Conservation (phyloP, 1,284 basidiomycete species). For the Athelia sp. region DNA sequence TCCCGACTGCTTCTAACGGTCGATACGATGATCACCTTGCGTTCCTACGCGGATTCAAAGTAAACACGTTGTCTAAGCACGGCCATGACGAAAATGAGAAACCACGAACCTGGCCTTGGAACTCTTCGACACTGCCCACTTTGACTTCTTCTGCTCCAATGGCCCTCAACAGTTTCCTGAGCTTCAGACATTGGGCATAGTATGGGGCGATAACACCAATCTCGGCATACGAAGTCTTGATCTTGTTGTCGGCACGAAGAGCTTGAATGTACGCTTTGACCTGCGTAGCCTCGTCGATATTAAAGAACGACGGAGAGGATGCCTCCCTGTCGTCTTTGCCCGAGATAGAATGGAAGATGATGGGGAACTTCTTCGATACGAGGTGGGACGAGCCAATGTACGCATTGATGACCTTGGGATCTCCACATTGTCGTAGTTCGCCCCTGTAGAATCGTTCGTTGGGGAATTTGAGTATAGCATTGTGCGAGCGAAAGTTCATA, state of each 20-base stretch:
- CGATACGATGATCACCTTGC: constrained; percentile 38
- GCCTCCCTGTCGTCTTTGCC: constrained; percentile 39
- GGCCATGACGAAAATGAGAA: not conserved
- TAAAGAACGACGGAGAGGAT: constrained; percentile 44
- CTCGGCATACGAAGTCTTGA: constrained; percentile 31
- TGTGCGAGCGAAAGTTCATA: constrained; percentile 57
- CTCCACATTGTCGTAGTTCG: constrained; percentile 41
- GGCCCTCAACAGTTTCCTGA: constrained; percentile 30
- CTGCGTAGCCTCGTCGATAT: constrained; percentile 36
- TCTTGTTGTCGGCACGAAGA: constrained; percentile 22
- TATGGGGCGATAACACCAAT: constrained; percentile 56
- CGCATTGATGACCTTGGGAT: constrained; percentile 26
- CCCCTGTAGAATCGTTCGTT: constrained; percentile 51
- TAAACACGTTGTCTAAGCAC: not conserved
- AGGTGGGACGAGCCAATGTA: constrained; percentile 29
- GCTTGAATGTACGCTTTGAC: constrained; percentile 33
- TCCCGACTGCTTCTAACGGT: constrained; percentile 38
- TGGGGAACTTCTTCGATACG: constrained; percentile 31
- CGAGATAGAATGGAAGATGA: constrained; percentile 41
- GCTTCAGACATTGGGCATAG: constrained; percentile 45
- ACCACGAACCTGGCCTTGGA: constrained; percentile 51
- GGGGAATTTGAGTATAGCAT: constrained; percentile 49
- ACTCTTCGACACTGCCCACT: constrained; percentile 58
- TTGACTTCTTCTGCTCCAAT: constrained; percentile 33
- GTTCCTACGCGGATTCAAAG: constrained; percentile 28